These are phyloP conservation scores for Pachysandra terminalis DNA, from an alignment of 164 flowering plant genomes.

Conservation along the genomic window DNA sequence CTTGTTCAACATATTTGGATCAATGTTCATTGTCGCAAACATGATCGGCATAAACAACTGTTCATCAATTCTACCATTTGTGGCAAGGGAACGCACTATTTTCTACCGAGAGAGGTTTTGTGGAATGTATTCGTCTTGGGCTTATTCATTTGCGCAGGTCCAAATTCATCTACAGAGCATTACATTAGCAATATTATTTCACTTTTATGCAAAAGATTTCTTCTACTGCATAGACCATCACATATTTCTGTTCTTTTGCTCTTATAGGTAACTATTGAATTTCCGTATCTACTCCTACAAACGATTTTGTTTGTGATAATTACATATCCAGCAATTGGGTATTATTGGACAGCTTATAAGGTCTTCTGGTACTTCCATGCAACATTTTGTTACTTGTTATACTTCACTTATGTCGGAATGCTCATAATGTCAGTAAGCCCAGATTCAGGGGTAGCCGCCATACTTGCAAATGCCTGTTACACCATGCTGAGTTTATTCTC, in stretches of 20 bases:
- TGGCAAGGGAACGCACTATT: slow-evolving; percentile 39
- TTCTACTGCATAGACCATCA: too few species aligned
- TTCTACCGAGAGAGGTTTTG: slow-evolving; percentile 45
- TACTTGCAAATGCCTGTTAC: slow-evolving; percentile 30
- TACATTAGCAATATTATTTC: too few species aligned
- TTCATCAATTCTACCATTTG: slow-evolving; percentile 35
- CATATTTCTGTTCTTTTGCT: too few species aligned
- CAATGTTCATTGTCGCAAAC: slow-evolving; percentile 27
- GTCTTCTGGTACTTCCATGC: slow-evolving; percentile 35
- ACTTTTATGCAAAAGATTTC: background rate
- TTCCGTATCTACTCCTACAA: slow-evolving; percentile 35
- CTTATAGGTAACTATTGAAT: slow-evolving; percentile 39
- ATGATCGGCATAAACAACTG: slow-evolving; percentile 44
- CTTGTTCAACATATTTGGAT: slow-evolving; percentile 41
- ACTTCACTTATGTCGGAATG: slow-evolving; percentile 41
- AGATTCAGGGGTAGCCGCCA: slow-evolving; percentile 31
- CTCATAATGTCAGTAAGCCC: slow-evolving; percentile 31
- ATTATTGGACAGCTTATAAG: slow-evolving; percentile 29
- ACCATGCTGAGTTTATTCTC: slow-evolving; percentile 43
- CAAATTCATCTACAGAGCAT: background rate
- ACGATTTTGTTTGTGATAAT: slow-evolving; percentile 28
- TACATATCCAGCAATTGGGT: slow-evolving; percentile 40
- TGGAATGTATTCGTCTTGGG: slow-evolving; percentile 51
- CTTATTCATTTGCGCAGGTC: slow-evolving; percentile 54
- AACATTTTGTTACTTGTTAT: slow-evolving; percentile 32